Conservation (phyloP, 164 flowering plant species). For the Aristolochia californica region DNA sequence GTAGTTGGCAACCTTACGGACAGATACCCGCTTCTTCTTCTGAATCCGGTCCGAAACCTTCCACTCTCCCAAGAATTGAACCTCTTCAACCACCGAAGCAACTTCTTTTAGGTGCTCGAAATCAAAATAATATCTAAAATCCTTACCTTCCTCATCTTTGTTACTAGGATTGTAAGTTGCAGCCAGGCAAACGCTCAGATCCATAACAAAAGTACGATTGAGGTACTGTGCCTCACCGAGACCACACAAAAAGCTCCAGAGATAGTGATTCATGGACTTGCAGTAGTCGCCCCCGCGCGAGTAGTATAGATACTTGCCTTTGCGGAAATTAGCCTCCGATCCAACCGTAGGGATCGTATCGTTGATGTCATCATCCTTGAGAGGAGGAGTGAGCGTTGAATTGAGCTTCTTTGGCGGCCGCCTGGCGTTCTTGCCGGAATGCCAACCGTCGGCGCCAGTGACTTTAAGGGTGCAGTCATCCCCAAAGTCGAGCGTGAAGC, state of each 20-base stretch:
- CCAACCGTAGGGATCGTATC: conserved; percentile 70
- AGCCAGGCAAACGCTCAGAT: conserved; percentile 69
- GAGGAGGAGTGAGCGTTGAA: conserved; percentile 15
- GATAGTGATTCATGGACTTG: conserved; percentile 83
- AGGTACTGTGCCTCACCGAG: conserved; percentile 89
- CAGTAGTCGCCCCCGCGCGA: conserved; percentile 91
- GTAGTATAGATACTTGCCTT: conserved; percentile 80
- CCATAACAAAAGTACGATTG: conserved; percentile 89
- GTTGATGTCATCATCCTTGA: conserved; percentile 65
- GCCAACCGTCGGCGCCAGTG: conserved; percentile 51
- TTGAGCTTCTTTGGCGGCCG: conserved; percentile 20
- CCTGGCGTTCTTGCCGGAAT: conserved; percentile 79
- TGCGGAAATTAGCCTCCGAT: conserved; percentile 45
- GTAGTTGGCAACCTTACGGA: conserved; percentile 52
- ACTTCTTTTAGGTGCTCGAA: conserved; percentile 87
- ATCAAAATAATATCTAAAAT: conserved; percentile 81
- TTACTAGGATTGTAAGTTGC: conserved; percentile 42
- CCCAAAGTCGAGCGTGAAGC: conserved; percentile 50
- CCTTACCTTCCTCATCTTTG: conserved; percentile 86
- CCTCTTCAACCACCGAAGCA: conserved; percentile 69
- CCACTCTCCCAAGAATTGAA: conserved; percentile 68
- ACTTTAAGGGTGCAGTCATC: conserved; percentile 58
- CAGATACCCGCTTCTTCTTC: conserved; percentile 38
- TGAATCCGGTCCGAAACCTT: conserved; percentile 54
- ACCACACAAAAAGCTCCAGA: conserved; percentile 94